Base-by-base conservation (phyloP, 176 grass and related monocot genomes). In the Oryza punctata region DNA sequence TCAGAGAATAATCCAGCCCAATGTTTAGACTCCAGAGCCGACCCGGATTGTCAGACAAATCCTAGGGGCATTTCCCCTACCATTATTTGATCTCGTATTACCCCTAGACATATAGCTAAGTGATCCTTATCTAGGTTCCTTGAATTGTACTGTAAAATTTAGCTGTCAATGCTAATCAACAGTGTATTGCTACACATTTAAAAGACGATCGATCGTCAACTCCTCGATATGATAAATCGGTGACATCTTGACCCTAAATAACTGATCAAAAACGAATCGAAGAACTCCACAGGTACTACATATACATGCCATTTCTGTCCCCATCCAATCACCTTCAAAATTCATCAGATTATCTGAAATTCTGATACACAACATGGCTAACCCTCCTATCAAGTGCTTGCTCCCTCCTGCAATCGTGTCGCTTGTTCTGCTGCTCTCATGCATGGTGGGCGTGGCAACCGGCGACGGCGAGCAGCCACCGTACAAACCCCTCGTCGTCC, bases 401-500 rank as follows among this genome's bases (percentile, higher is more conserved):
- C 7, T 35, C 26, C 18, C 11, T 52, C 64, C 19, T 35, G 8
- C 24, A n/a, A 43, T 81, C 4, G 12, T 57, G n/a, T 60, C n/a
- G 15, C 46, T 81, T 0, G n/a, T 60, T 2, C 54, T 75, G 38
- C n/a, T 84, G 14, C 24, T 74, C 10, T 26, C 77, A 24, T 72
- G 65, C 67, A 63, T 78, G n/a, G 82, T 35, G n/a, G n/a, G n/a
- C n/a, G n/a, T n/a, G 29, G 37, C 69, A 11, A 54, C 81, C 4
- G 7, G 71, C 1, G 7, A 50, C 28, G 28, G 28, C 26, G 63
- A 67, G 76, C 76, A 65, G 24, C 0, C 25, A 29, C 12, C 11
- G 7, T 65, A 49, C 63, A 18, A 74, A 43, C 81, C 82, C 21
- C 73, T 76, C 0, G 5, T 81, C 76, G 10, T 72, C 37, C 67